Conservation (phyloP, 116 monocot genomes). For the Zostera marina region DNA sequence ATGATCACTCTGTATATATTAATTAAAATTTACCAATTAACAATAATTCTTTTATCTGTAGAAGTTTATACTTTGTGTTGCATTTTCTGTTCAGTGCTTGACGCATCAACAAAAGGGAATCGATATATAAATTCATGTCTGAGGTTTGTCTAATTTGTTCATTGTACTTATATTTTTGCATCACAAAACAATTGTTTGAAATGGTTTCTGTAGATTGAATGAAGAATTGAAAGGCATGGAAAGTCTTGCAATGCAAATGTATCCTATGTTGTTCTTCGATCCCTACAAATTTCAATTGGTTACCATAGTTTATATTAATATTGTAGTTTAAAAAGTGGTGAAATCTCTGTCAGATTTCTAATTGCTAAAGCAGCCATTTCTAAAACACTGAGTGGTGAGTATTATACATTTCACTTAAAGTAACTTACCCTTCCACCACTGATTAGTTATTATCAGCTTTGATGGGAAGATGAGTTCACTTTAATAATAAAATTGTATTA, state of each 20-base stretch:
- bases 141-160: constrained; percentile 34
- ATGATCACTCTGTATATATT: too few species aligned
- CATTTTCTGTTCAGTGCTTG: constrained; percentile 47
- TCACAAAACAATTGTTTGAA: constrained; percentile 5
- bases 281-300: background rate
- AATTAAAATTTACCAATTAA: too few species aligned
- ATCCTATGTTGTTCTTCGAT: constrained; percentile 65
- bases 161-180: constrained; percentile 4
- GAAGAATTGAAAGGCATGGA: constrained; percentile 94
- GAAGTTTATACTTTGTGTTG: background rate
- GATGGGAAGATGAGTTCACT: too few species aligned
- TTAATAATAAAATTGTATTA: background rate
- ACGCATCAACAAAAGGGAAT: constrained; percentile 88
- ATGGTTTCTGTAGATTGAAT: constrained; percentile 52
- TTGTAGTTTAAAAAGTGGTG: too few species aligned
- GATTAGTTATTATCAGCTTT: too few species aligned
- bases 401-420: too few species aligned
- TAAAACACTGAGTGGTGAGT: too few species aligned
- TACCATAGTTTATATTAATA: too few species aligned
- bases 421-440: too few species aligned
- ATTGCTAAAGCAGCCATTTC: too few species aligned
- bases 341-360: too few species aligned
- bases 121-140: constrained; percentile 88
- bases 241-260: constrained; percentile 73
- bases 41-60: background rate